Evolutionary conservation across 805 yeast species (phyloP).

Genomic region (Pichia kluyveri): DNA sequence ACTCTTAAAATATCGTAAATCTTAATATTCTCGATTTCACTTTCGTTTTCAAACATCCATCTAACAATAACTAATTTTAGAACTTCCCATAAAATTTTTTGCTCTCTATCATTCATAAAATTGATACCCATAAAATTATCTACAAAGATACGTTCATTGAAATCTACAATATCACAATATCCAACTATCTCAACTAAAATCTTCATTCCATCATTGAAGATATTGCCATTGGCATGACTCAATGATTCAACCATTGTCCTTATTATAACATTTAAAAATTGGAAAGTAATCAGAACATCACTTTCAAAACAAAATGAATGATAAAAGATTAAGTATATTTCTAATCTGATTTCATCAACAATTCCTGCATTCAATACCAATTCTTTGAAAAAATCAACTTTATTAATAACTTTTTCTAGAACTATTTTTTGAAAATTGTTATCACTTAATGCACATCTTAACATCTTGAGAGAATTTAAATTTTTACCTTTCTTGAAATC

Average conservation of each 20-base stretch:
- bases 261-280: neutral
- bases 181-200: neutral
- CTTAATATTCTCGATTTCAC: neutral
- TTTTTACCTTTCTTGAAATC: slow-evolving; percentile 1
- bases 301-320: slow-evolving; percentile 4
- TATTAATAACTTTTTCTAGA: neutral
- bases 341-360: neutral
- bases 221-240: neutral
- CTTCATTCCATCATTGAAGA: slow-evolving; percentile 3
- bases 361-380: neutral
- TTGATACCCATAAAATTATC: neutral
- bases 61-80: slow-evolving; percentile 2
- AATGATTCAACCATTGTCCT: neutral
- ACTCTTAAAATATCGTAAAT: neutral
- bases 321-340: slow-evolving; percentile 1
- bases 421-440: slow-evolving; percentile 1
- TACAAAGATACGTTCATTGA: slow-evolving; percentile 1
- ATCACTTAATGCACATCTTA: neutral
- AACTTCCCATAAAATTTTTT: slow-evolving; percentile 3
- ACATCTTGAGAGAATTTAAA: neutral
- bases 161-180: slow-evolving; percentile 1
- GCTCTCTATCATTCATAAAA: neutral
- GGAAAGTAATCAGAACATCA: neutral
- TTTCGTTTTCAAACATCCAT: slow-evolving; percentile 4
- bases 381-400: neutral